phyloP scores from a whole-genome alignment of 768 basidiomycete genomes.

The Pleurotus sapidus region DNA sequence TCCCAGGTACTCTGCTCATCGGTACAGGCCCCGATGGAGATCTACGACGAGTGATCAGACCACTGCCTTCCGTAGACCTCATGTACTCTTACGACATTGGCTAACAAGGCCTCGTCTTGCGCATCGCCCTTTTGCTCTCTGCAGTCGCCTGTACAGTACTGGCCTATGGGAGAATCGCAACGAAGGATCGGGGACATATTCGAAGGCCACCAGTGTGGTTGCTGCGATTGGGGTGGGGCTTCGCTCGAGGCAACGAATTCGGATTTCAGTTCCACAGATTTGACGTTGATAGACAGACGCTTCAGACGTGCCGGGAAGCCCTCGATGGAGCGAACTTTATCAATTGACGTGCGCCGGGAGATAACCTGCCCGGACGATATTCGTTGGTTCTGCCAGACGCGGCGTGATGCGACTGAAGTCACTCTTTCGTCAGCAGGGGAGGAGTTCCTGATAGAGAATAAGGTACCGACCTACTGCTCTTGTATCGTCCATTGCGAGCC shows the following conservation, averaged over 20 bases:
- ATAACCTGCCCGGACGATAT: constrained; percentile 14
- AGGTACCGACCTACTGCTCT: constrained; percentile 11
- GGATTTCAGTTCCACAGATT: constrained; percentile 1
- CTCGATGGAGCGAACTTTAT: constrained; percentile 12
- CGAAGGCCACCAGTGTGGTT: not conserved
- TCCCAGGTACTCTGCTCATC: constrained; percentile 38
- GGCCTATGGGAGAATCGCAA: constrained; percentile 26
- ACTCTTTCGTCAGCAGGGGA: not conserved
- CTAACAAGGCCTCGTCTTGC: constrained; percentile 1
- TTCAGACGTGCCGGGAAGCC: not conserved
- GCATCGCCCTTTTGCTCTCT: constrained; percentile 7
- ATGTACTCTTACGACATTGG: constrained; percentile 28
- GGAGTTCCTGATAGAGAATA: not conserved
- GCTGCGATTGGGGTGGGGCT: not conserved
- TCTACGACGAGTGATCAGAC: constrained; percentile 15
- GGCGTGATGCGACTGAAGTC: constrained; percentile 12
- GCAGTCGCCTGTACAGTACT: constrained; percentile 32
- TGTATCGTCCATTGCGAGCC: constrained; percentile 14
- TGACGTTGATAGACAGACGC: not conserved
- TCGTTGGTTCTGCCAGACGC: constrained; percentile 24
- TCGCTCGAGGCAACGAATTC: not conserved
- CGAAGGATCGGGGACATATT: constrained; percentile 10
- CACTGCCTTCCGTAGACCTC: too few relatives aligned
- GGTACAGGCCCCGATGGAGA: constrained; percentile 33
- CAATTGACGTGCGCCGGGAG: constrained; percentile 19